Evolutionary conservation across 1,284 basidiomycete genomes (phyloP).

Genomic region (Moniliella sp.): DNA sequence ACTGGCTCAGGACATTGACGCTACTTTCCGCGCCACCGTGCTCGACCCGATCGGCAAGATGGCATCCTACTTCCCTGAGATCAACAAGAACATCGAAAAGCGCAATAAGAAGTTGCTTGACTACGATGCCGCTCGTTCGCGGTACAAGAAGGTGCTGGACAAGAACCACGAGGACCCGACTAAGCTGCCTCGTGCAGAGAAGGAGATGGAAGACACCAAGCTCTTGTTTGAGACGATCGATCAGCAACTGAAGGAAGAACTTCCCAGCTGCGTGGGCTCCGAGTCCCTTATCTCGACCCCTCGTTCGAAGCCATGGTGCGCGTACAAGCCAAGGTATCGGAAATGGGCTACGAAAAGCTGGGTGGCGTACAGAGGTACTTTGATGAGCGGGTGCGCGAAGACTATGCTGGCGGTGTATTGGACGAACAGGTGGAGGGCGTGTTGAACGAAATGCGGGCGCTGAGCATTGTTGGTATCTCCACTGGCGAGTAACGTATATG

Average conservation of each 20-base stretch:
- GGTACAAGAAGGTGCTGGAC: constrained; percentile 54
- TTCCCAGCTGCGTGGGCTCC: constrained; percentile 82
- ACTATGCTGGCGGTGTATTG: constrained; percentile 85
- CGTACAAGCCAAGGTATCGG: constrained; percentile 85
- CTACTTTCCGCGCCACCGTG: constrained; percentile 76
- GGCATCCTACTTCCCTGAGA: constrained; percentile 75
- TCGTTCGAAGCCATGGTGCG: constrained; percentile 91
- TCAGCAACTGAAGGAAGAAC: constrained; percentile 66
- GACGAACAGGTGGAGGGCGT: constrained; percentile 87
- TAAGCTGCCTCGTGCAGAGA: constrained; percentile 74
- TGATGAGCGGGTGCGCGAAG: constrained; percentile 35
- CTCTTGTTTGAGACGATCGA: constrained; percentile 84
- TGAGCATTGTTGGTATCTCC: constrained; percentile 52
- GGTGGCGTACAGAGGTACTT: constrained; percentile 73
- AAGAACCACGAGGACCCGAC: constrained; percentile 82
- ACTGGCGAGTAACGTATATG: no score
- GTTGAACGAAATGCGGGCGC: constrained; percentile 80
- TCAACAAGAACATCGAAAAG: constrained; percentile 83
- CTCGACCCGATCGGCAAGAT: constrained; percentile 81
- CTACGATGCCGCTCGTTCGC: constrained; percentile 70
- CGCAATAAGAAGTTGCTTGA: constrained; percentile 91
- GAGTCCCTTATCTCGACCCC: constrained; percentile 90
- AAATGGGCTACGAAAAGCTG: constrained; percentile 93
- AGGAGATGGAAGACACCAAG: constrained; percentile 77
- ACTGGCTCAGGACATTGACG: constrained; percentile 67